Conservation (phyloP, 768 basidiomycete species). For the Agaricus blazei region DNA sequence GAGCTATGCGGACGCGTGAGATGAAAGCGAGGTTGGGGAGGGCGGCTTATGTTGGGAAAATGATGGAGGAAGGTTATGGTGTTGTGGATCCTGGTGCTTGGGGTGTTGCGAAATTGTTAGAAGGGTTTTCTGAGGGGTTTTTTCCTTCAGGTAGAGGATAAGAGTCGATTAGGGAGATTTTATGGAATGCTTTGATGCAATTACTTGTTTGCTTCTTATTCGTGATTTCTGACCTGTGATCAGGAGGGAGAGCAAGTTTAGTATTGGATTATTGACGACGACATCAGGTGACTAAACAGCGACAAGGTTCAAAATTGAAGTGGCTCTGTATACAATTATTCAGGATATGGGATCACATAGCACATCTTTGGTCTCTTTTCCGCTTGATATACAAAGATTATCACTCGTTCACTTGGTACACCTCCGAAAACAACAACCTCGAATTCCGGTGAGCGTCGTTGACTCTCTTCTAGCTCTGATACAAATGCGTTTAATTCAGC, state of each 20-base stretch:
- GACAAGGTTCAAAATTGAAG: too few species aligned
- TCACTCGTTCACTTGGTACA: neutral
- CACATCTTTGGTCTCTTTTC: too few species aligned
- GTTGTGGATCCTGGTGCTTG: conserved; percentile 52
- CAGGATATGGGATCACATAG: too few species aligned
- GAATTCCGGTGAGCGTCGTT: neutral
- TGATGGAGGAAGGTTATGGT: neutral
- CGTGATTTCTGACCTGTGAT: too few species aligned
- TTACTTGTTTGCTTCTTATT: too few species aligned
- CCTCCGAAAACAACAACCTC: neutral
- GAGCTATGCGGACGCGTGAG: conserved; percentile 42
- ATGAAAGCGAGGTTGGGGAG: conserved; percentile 45
- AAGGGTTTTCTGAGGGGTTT: conserved; percentile 26
- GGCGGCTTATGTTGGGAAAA: conserved; percentile 33
- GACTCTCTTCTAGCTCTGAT: neutral
- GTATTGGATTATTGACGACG: too few species aligned
- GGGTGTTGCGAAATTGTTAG: conserved; percentile 39
- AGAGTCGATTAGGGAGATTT: too few species aligned
- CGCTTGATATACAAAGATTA: neutral
- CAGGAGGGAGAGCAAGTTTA: too few species aligned
- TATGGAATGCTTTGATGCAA: too few species aligned
- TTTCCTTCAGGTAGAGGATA: too few species aligned
- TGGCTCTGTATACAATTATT: too few species aligned
- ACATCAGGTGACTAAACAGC: too few species aligned
- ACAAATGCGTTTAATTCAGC: neutral